These are phyloP conservation scores for Didymella keratinophila DNA, from an alignment of 2,329 filamentous ascomycete genomes.

Conservation along the genomic window DNA sequence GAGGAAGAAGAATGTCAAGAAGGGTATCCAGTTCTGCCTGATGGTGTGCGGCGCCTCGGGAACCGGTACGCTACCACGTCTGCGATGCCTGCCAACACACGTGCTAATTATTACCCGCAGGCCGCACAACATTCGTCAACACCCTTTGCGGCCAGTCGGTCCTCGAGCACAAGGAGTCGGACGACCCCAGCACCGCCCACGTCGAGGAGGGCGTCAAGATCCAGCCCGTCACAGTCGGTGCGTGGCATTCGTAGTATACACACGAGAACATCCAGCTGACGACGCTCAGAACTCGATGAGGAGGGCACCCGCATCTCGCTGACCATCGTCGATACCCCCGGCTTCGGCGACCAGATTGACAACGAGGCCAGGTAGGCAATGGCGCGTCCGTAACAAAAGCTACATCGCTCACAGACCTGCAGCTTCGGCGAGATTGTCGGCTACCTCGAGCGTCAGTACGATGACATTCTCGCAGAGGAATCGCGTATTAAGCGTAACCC, in stretches of 20 bases:
- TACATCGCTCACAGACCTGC: conserved; percentile 28
- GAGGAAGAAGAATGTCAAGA: conserved; percentile 99
- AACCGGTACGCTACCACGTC: conserved; percentile 73
- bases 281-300: conserved; percentile 79
- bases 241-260: conserved; percentile 42
- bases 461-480: conserved; percentile 98
- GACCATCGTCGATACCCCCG: conserved; percentile 97
- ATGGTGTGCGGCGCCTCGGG: conserved; percentile 99
- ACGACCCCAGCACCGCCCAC: conserved; percentile 87
- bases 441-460: conserved; percentile 98
- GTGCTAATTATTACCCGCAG: conserved; percentile 55
- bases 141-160: conserved; percentile 97
- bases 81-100: background rate
- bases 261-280: conserved; percentile 12
- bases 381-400: background rate
- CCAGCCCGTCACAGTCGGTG: conserved; percentile 97
- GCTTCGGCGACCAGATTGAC: conserved; percentile 98
- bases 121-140: conserved; percentile 98
- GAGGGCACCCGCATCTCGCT: conserved; percentile 97
- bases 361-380: conserved; percentile 87
- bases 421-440: conserved; percentile 98
- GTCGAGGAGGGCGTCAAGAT: conserved; percentile 97
- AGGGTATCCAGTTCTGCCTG: conserved; percentile 99
- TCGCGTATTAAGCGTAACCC: conserved; percentile 99
- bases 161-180: conserved; percentile 87